A percentile compares a stretch with the other conserved stretches of the same genome.
These are phyloP conservation scores for Plectosphaerella sp. DNA, from an alignment of 2,329 filamentous ascomycete genomes.

Conservation along the genomic window DNA sequence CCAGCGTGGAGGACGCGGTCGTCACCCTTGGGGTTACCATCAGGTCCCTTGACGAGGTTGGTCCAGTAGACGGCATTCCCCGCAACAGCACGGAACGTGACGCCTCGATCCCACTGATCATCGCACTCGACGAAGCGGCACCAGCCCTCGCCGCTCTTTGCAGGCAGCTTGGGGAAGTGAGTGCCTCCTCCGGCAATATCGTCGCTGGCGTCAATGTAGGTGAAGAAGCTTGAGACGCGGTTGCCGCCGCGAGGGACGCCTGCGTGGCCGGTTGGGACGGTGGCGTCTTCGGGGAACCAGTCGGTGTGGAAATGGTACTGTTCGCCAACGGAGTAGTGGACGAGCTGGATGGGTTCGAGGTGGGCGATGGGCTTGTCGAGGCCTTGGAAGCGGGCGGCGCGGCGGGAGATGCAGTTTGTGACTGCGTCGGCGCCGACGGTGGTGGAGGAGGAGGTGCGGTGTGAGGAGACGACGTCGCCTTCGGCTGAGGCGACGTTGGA, in stretches of 20 bases:
- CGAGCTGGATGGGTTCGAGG: slow-evolving; percentile 33
- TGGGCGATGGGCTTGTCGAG: slow-evolving; percentile 25
- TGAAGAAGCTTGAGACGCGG: slow-evolving; percentile 32
- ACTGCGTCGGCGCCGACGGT: slow-evolving; percentile 27
- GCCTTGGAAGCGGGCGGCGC: slow-evolving; percentile 32
- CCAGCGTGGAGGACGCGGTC: slow-evolving; percentile 33
- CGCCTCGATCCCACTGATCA: slow-evolving; percentile 30
- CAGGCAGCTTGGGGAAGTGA: slow-evolving; percentile 30
- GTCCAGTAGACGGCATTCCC: slow-evolving; percentile 36
- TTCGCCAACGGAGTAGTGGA: slow-evolving; percentile 30
- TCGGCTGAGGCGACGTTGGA: slow-evolving; percentile 27
- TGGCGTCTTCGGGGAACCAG: slow-evolving; percentile 30
- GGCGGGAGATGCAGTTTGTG: slow-evolving; percentile 31
- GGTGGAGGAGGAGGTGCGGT: slow-evolving; percentile 31
- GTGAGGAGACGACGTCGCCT: slow-evolving; percentile 20
- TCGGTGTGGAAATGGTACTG: slow-evolving; percentile 37
- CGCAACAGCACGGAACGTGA: slow-evolving; percentile 31
- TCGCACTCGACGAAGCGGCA: slow-evolving; percentile 34
- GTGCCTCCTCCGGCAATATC: slow-evolving; percentile 34
- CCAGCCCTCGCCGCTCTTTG: slow-evolving; percentile 29
- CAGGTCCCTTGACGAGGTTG: slow-evolving; percentile 26
- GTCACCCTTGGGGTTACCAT: slow-evolving; percentile 19
- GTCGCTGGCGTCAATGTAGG: slow-evolving; percentile 28
- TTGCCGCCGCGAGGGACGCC: slow-evolving; percentile 28
- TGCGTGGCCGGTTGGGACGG: slow-evolving; percentile 9